Conservation (phyloP, 2,329 filamentous ascomycete species). For the Exophiala phaeomuriformis region DNA sequence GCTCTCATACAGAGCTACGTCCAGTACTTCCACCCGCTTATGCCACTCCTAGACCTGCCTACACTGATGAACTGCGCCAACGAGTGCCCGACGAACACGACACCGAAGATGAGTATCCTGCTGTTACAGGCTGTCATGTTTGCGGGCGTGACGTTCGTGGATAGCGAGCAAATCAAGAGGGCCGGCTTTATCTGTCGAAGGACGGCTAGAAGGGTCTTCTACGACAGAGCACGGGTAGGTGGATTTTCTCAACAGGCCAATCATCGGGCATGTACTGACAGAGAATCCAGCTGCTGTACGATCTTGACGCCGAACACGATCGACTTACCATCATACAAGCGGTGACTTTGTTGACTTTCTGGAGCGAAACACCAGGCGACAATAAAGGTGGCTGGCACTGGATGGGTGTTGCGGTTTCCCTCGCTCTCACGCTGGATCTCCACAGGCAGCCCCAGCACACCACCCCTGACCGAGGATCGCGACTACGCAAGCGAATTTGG, state of each 20-base stretch:
- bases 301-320: conserved; percentile 88
- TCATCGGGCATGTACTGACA: not conserved
- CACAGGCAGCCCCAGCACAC: conserved; percentile 78
- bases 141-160: conserved; percentile 76
- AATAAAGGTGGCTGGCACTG: conserved; percentile 98
- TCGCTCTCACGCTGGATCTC: conserved; percentile 88
- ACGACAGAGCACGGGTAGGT: conserved; percentile 7
- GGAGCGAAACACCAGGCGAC: conserved; percentile 93
- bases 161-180: conserved; percentile 80
- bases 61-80: conserved; percentile 37
- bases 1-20: conserved; percentile 73
- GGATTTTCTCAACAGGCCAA: not conserved
- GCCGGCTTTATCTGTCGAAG: conserved; percentile 31
- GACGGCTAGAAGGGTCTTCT: conserved; percentile 4
- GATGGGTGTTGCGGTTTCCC: conserved; percentile 90
- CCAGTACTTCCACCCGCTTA: conserved; percentile 85
- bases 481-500: conserved; percentile 89
- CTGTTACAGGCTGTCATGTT: conserved; percentile 94
- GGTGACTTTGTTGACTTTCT: conserved; percentile 85
- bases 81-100: conserved; percentile 45
- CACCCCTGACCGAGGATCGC: conserved; percentile 65
- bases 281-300: conserved; percentile 63
- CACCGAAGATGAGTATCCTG: conserved; percentile 63
- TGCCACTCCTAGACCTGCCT: conserved; percentile 70
- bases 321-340: conserved; percentile 81